phyloP scores from a whole-genome alignment of 23 red algal species.

The Gracilaria caudata region DNA sequence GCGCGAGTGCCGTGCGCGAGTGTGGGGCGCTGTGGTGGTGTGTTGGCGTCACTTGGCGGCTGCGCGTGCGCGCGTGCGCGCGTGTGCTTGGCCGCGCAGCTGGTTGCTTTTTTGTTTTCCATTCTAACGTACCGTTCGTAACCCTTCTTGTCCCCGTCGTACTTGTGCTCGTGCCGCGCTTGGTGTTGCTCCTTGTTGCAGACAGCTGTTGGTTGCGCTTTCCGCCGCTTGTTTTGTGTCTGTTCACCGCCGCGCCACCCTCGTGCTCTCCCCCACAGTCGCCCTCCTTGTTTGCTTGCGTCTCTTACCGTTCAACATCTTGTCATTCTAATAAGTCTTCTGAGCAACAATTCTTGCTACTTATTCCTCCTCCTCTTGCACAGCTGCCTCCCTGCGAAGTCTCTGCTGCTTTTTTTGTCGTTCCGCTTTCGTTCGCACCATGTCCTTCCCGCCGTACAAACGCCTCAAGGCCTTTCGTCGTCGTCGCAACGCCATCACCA shows the following conservation, averaged over 20 bases:
- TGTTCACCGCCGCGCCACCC: too few relatives aligned
- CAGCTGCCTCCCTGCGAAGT: neutral
- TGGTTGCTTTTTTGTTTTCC: too few relatives aligned
- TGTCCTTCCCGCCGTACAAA: neutral
- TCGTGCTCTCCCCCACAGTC: neutral
- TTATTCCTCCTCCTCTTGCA: neutral
- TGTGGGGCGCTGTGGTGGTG: too few relatives aligned
- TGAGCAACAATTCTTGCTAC: too few relatives aligned
- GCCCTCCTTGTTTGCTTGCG: neutral
- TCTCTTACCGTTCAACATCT: conserved; percentile 9
- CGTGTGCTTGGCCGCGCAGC: too few relatives aligned
- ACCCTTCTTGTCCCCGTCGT: too few relatives aligned
- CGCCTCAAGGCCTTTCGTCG: neutral
- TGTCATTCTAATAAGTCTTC: too few relatives aligned
- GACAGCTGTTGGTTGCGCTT: neutral
- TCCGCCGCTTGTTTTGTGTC: too few relatives aligned
- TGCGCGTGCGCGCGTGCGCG: too few relatives aligned
- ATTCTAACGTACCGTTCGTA: too few relatives aligned
- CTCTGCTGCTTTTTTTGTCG: neutral
- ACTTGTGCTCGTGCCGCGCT: neutral
- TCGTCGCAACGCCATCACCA: conserved; percentile 19
- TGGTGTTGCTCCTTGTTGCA: neutral
- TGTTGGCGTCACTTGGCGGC: too few relatives aligned
- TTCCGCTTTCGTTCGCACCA: neutral
- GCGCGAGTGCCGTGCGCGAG: too few relatives aligned